Percentiles rank a stretch among this genome's conserved stretches.
Evolutionary conservation across 2,329 filamentous ascomycete species (phyloP).

Genomic region (Myriosclerotinia curreyana): DNA sequence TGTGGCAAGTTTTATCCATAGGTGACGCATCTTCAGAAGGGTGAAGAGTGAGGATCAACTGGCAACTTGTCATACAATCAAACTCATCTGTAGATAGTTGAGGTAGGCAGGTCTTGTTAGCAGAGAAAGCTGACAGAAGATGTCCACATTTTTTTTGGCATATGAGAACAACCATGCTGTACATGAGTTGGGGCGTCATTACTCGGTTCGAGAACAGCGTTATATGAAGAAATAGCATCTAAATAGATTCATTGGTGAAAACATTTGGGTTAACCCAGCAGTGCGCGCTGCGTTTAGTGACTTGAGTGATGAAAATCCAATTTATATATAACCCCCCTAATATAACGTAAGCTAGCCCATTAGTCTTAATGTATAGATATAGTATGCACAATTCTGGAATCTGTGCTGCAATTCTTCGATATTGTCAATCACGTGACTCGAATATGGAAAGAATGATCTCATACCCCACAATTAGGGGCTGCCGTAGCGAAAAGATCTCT

Average conservation of each 20-base stretch:
- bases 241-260: too few relatives aligned
- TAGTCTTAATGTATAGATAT: background rate
- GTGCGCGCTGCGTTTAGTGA: background rate
- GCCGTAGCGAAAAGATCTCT: background rate
- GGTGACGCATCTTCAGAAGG: accelerated
- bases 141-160: background rate
- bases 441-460: too few relatives aligned
- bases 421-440: background rate
- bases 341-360: background rate
- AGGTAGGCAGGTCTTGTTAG: background rate
- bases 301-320: background rate
- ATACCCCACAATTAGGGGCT: background rate
- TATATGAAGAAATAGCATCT: background rate
- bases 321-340: background rate
- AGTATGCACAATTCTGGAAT: background rate
- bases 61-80: background rate
- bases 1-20: background rate
- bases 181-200: background rate
- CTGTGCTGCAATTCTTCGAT: background rate
- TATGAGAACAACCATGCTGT: background rate
- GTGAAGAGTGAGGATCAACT: background rate
- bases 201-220: accelerated
- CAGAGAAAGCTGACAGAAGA: background rate
- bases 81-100: background rate
- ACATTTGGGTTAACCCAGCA: background rate